A percentile compares a stretch with the other conserved stretches of the same genome.
These are phyloP conservation scores for Tylopilus plumbeoviolaceoides DNA, from an alignment of 768 basidiomycete species.

Conservation along the genomic window DNA sequence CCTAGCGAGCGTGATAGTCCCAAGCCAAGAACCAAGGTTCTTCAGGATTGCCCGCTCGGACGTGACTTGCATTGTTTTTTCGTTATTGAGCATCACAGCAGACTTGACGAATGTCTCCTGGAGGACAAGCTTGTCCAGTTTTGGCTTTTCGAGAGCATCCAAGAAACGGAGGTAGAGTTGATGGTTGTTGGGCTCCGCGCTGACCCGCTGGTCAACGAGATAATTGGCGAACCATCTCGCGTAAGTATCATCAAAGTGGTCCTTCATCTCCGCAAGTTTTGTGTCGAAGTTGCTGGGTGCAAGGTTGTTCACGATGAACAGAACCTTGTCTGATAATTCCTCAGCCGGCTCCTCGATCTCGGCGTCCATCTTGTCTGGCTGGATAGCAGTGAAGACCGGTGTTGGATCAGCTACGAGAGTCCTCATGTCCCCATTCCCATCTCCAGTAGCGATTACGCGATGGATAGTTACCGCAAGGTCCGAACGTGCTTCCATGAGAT, in stretches of 20 bases:
- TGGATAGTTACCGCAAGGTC: slow-evolving; percentile 72
- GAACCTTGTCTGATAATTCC: slow-evolving; percentile 85
- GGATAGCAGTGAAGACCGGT: slow-evolving; percentile 74
- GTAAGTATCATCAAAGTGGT: slow-evolving; percentile 77
- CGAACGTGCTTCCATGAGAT: slow-evolving; percentile 80
- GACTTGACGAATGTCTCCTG: slow-evolving; percentile 93
- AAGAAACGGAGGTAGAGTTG: slow-evolving; percentile 91
- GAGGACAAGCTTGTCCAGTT: slow-evolving; percentile 72
- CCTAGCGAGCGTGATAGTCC: slow-evolving; percentile 87
- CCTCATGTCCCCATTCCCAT: slow-evolving; percentile 40
- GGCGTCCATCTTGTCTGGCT: slow-evolving; percentile 61
- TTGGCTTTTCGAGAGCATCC: slow-evolving; percentile 69
- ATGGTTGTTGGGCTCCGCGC: slow-evolving; percentile 96
- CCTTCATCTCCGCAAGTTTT: slow-evolving; percentile 84
- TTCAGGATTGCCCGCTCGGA: slow-evolving; percentile 86
- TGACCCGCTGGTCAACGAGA: slow-evolving; percentile 92
- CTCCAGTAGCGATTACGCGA: slow-evolving; percentile 57
- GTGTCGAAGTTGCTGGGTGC: slow-evolving; percentile 89
- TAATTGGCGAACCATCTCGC: slow-evolving; percentile 98
- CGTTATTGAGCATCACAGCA: slow-evolving; percentile 81
- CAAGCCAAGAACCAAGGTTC: slow-evolving; percentile 94
- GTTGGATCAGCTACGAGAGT: slow-evolving; percentile 39
- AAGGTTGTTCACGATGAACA: slow-evolving; percentile 98
- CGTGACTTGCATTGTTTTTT: slow-evolving; percentile 80
- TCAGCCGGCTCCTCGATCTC: slow-evolving; percentile 72